Evolutionary conservation across 257 asterid genomes (phyloP).

Genomic region (Solanum habrochaites): DNA sequence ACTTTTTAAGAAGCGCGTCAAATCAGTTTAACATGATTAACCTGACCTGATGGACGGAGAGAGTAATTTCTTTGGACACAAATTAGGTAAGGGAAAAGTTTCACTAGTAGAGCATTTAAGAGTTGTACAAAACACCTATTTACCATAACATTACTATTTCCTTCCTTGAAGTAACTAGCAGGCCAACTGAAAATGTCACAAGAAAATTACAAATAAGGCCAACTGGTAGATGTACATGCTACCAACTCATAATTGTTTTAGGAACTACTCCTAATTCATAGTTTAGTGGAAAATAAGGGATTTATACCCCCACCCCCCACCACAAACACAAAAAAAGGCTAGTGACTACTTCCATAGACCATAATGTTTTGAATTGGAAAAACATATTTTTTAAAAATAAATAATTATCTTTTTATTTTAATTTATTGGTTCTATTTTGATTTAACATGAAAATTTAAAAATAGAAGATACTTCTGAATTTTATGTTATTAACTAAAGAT

Average conservation of each 20-base stretch:
- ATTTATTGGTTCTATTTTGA: no score
- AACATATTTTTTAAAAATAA: no score
- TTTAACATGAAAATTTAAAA: no score
- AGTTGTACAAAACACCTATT: neutral
- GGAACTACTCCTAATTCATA: neutral
- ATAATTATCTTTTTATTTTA: no score
- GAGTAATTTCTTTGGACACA: neutral
- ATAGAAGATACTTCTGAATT: no score
- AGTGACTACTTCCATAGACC: neutral
- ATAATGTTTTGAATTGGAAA: no score
- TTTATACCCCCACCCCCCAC: no score
- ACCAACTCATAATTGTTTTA: neutral
- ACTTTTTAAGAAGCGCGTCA: neutral
- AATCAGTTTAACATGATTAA: neutral
- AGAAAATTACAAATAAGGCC: neutral
- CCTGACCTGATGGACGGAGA: accelerated
- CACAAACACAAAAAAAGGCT: neutral
- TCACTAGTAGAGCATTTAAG: neutral
- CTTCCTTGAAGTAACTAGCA: neutral
- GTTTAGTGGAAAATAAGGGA: neutral
- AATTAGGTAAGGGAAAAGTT: neutral
- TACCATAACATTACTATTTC: neutral
- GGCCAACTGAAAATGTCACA: neutral
- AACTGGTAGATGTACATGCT: neutral
- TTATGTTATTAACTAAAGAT: no score